Percentiles rank a stretch among this genome's conserved stretches.
Evolutionary conservation across 129 eudicot species (phyloP).

Genomic region (Flaveria linearis): DNA sequence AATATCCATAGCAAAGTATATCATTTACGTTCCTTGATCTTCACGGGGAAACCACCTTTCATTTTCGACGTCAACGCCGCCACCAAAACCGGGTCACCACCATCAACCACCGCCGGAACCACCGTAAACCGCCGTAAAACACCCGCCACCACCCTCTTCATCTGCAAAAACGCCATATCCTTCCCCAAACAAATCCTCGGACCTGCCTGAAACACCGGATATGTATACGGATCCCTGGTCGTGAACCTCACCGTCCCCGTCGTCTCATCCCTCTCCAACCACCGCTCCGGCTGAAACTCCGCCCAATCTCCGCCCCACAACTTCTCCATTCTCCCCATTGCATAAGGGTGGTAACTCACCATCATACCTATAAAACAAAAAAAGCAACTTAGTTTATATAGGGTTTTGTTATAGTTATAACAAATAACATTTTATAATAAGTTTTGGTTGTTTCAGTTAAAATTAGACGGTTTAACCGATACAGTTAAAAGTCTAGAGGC

Average conservation of each 20-base stretch:
- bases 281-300: constrained; percentile 61
- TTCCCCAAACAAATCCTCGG: constrained; percentile 77
- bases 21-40: constrained; percentile 37
- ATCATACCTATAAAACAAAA: background rate
- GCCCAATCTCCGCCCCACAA: constrained; percentile 59
- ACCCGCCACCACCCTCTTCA: constrained; percentile 62
- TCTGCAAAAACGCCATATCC: constrained; percentile 70
- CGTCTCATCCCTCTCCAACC: constrained; percentile 48
- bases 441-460: too few species aligned
- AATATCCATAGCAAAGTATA: too few species aligned
- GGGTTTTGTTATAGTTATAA: too few species aligned
- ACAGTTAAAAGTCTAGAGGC: too few species aligned
- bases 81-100: constrained; percentile 40
- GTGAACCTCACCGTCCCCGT: constrained; percentile 33
- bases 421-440: too few species aligned
- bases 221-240: constrained; percentile 41
- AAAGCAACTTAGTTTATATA: background rate
- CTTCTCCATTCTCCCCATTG: constrained; percentile 63
- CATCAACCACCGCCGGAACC: constrained; percentile 45
- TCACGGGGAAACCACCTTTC: constrained; percentile 58
- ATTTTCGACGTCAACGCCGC: constrained; percentile 50
- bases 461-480: too few species aligned
- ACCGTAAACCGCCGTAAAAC: constrained; percentile 48
- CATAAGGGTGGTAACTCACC: constrained; percentile 55
- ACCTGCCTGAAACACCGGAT: constrained; percentile 75